Percentiles rank a stretch among this genome's conserved stretches.
These are phyloP conservation scores for Nannizziopsis arthrosporioides DNA, from an alignment of 2,329 filamentous ascomycete genomes.

Conservation along the genomic window DNA sequence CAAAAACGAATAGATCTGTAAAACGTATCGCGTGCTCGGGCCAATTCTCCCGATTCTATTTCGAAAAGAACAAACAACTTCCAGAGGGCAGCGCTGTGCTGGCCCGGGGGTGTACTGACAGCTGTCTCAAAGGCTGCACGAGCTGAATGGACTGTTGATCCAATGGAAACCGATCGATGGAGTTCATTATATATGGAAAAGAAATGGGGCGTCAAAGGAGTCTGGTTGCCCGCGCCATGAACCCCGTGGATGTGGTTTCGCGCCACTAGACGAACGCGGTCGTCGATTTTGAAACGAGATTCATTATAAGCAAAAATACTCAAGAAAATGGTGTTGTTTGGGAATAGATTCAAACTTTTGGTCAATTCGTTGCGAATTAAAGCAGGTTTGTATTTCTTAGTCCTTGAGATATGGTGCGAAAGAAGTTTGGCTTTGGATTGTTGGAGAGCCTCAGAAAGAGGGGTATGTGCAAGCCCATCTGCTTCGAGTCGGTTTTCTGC, in stretches of 20 bases:
- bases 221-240: not conserved
- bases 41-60: slow-evolving; percentile 27
- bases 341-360: slow-evolving; percentile 53
- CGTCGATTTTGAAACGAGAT: slow-evolving; percentile 57
- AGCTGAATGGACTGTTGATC: slow-evolving; percentile 41
- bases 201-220: slow-evolving; percentile 32
- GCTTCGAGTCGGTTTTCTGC: slow-evolving; percentile 33
- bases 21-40: slow-evolving; percentile 41
- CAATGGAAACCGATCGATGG: slow-evolving; percentile 31
- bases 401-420: slow-evolving; percentile 51
- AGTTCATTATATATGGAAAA: slow-evolving; percentile 48
- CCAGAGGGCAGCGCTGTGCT: slow-evolving; percentile 39
- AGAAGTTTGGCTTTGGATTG: slow-evolving; percentile 58
- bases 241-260: slow-evolving; percentile 28
- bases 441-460: slow-evolving; percentile 49
- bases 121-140: slow-evolving; percentile 47
- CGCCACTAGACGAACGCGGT: slow-evolving; percentile 60
- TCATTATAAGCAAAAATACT: slow-evolving; percentile 63
- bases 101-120: slow-evolving; percentile 24
- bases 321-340: slow-evolving; percentile 65
- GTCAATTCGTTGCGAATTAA: slow-evolving; percentile 52
- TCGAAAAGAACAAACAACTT: slow-evolving; percentile 43
- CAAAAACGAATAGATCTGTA: slow-evolving; percentile 45
- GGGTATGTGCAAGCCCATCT: slow-evolving; percentile 27
- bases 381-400: slow-evolving; percentile 55